These are phyloP conservation scores for Pneumocystis wakefieldiae DNA, from an alignment of 1,139 yeast genomes.

Conservation along the genomic window DNA sequence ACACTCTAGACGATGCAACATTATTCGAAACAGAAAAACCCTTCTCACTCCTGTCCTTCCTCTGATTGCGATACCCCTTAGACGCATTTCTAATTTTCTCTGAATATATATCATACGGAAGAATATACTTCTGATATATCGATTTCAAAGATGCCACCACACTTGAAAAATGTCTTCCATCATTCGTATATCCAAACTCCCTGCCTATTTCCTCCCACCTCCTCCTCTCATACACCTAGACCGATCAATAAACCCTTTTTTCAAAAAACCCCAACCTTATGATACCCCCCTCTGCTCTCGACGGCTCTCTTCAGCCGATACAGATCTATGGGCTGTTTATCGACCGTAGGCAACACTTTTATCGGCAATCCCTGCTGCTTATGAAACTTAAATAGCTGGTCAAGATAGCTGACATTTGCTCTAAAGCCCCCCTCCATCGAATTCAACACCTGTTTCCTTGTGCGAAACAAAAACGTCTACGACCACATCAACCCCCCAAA, in stretches of 20 bases:
- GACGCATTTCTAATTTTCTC: slow-evolving; percentile 6
- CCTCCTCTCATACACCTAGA: slow-evolving; percentile 17
- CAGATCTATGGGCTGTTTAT: slow-evolving; percentile 27
- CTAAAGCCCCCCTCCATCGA: slow-evolving; percentile 30
- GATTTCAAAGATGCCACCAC: slow-evolving; percentile 41
- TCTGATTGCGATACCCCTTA: slow-evolving; percentile 1
- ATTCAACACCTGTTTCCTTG: slow-evolving; percentile 39
- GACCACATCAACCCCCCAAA: not conserved
- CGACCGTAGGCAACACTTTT: slow-evolving; percentile 24
- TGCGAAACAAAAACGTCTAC: slow-evolving; percentile 32
- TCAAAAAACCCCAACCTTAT: slow-evolving; percentile 19
- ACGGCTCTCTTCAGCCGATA: slow-evolving; percentile 26
- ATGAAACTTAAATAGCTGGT: slow-evolving; percentile 24
- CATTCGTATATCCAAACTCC: slow-evolving; percentile 60
- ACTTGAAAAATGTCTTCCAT: slow-evolving; percentile 54
- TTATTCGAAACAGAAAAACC: not conserved
- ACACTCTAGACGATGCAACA: not conserved
- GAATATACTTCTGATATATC: slow-evolving; percentile 28
- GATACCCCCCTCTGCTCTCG: slow-evolving; percentile 26
- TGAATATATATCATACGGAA: slow-evolving; percentile 26
- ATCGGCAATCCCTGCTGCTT: slow-evolving; percentile 18
- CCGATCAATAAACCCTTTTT: not conserved
- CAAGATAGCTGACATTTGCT: slow-evolving; percentile 24
- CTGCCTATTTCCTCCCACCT: slow-evolving; percentile 41
- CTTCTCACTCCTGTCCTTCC: not conserved